Evolutionary conservation across 805 yeast species (phyloP).

Genomic region (Sugiyamaella qingdaonensis): DNA sequence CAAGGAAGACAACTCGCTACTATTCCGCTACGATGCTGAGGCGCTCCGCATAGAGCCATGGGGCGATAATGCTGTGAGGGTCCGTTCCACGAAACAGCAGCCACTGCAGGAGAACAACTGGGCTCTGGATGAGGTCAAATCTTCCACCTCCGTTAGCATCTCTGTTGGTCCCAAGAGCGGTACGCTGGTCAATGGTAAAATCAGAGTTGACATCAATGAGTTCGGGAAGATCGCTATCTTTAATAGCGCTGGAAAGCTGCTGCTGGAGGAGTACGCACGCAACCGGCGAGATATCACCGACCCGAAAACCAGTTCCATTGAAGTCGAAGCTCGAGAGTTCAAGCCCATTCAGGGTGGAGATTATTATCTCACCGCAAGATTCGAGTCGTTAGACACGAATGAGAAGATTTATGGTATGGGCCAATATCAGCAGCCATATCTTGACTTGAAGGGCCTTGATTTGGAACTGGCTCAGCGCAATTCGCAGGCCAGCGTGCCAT

Average conservation of each 20-base stretch:
- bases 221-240: conserved; percentile 15
- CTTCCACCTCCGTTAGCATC: conserved; percentile 1
- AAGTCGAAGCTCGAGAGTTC: conserved; percentile 22
- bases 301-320: conserved; percentile 19
- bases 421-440: conserved; percentile 21
- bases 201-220: conserved; percentile 13
- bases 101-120: conserved; percentile 9
- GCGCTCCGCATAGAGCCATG: conserved; percentile 19
- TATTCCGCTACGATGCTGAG: conserved; percentile 17
- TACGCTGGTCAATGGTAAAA: conserved; percentile 15
- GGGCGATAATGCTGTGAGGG: conserved; percentile 19
- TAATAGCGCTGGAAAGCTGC: conserved; percentile 15
- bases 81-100: conserved; percentile 14
- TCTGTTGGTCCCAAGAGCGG: not conserved
- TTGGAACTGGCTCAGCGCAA: conserved; percentile 21
- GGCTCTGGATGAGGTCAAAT: conserved; percentile 13
- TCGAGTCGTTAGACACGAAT: conserved; percentile 15
- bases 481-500: conserved; percentile 22
- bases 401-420: conserved; percentile 24
- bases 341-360: conserved; percentile 13
- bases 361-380: conserved; percentile 15
- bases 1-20: conserved; percentile 8
- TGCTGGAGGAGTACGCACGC: conserved; percentile 19
- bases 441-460: conserved; percentile 19
- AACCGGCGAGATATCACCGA: conserved; percentile 18